These are phyloP conservation scores for Globisporangium okanoganense DNA, from an alignment of 352 stramenopile species.

Conservation along the genomic window DNA sequence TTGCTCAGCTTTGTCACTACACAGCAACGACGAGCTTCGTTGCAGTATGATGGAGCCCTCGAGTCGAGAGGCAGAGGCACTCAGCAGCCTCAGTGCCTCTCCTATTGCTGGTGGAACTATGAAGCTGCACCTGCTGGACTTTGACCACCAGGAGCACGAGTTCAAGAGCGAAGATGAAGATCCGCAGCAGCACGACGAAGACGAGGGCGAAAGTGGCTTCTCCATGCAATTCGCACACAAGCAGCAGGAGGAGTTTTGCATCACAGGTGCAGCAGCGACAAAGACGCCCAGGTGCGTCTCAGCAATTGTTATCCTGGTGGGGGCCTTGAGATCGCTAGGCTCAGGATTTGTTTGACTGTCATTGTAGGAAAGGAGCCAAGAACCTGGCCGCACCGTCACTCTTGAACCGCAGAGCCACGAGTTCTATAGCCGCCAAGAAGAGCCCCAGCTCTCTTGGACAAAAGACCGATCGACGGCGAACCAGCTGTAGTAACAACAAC, in stretches of 20 bases:
- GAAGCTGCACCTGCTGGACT: background rate
- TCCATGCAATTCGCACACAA: background rate
- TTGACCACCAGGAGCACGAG: background rate
- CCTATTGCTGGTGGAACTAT: background rate
- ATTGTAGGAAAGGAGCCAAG: slow-evolving; percentile 5
- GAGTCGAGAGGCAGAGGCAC: background rate
- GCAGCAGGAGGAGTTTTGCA: slow-evolving; percentile 19
- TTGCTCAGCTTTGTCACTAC: too few relatives aligned
- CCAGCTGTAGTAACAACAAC: slow-evolving; percentile 22
- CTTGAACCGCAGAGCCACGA: background rate
- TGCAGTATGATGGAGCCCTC: background rate
- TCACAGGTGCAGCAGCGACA: slow-evolving; percentile 23
- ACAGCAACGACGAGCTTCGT: too few relatives aligned
- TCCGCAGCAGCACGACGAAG: background rate
- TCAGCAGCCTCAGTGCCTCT: background rate
- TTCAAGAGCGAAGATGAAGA: background rate
- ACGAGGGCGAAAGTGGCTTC: background rate
- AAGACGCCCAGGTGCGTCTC: slow-evolving; percentile 19
- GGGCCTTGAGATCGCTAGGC: too few relatives aligned
- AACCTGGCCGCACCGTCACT: background rate
- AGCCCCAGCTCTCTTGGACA: background rate
- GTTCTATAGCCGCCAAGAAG: background rate
- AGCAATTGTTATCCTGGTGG: background rate
- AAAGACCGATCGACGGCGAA: slow-evolving; percentile 1
- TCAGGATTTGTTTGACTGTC: too few relatives aligned